A percentile compares a stretch with the other conserved stretches of the same genome.
Conservation (phyloP, 371 early-diverging fungal species). For the Fennellomyces sp. region DNA sequence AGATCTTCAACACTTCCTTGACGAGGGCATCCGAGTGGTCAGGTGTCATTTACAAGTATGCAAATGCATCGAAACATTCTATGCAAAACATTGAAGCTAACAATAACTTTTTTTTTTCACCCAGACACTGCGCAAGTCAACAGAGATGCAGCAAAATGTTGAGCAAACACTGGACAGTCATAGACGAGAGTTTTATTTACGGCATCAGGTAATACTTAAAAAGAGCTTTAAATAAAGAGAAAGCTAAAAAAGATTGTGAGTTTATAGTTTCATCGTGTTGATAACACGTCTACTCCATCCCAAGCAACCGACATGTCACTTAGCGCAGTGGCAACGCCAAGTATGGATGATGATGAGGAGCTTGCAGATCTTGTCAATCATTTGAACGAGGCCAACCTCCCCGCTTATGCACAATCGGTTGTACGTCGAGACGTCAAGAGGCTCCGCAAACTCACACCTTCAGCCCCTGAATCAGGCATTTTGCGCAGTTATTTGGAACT, state of each 20-base stretch:
- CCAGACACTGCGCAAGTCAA: constrained; percentile 16
- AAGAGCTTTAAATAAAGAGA: no score
- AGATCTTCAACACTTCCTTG: constrained; percentile 58
- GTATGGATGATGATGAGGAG: constrained; percentile 62
- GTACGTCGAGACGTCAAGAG: constrained; percentile 75
- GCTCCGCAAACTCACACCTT: constrained; percentile 69
- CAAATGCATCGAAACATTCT: constrained; percentile 4
- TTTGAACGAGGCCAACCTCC: constrained; percentile 60
- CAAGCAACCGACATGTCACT: background rate
- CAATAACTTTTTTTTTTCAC: constrained; percentile 7
- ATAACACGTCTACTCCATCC: no score
- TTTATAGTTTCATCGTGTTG: background rate
- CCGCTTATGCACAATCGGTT: constrained; percentile 62
- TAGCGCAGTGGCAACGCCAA: background rate
- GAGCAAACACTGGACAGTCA: constrained; percentile 54
- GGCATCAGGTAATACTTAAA: constrained; percentile 74
- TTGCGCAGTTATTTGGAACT: constrained; percentile 80
- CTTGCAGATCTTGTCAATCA: constrained; percentile 58
- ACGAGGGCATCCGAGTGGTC: constrained; percentile 55
- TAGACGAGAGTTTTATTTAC: constrained; percentile 78
- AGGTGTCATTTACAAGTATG: constrained; percentile 75
- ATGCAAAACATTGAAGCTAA: background rate
- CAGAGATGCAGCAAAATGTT: constrained; percentile 11
- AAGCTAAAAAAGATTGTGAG: no score
- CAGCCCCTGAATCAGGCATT: constrained; percentile 79